phyloP scores from a whole-genome alignment of 2,329 filamentous ascomycete genomes.

The Rosellinia necatrix region DNA sequence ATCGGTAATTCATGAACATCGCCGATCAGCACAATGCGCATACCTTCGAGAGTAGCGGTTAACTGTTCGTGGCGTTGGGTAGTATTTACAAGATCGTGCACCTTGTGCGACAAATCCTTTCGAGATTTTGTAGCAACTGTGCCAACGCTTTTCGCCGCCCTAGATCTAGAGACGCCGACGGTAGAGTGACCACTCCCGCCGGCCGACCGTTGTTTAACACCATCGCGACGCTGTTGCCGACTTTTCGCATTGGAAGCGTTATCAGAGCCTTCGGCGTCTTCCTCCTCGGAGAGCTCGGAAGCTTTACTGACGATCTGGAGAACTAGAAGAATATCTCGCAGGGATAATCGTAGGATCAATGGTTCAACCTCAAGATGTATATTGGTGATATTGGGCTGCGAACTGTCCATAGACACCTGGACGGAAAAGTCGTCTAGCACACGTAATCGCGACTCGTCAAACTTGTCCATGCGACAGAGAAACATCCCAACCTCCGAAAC shows the following conservation, averaged over 20 bases:
- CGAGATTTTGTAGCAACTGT: conserved; percentile 38
- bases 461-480: conserved; percentile 96
- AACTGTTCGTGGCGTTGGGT: conserved; percentile 70
- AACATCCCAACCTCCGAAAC: conserved; percentile 98
- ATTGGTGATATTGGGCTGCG: conserved; percentile 66
- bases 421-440: conserved; percentile 97
- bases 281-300: conserved; percentile 78
- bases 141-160: conserved; percentile 44
- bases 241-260: conserved; percentile 59
- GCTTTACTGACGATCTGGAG: conserved; percentile 92
- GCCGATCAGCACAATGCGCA: conserved; percentile 91
- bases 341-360: conserved; percentile 83
- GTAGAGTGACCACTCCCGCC: conserved; percentile 62
- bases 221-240: conserved; percentile 55
- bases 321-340: conserved; percentile 92
- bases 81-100: conserved; percentile 41
- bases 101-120: conserved; percentile 36
- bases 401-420: conserved; percentile 82
- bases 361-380: conserved; percentile 91
- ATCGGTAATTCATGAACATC: conserved; percentile 95
- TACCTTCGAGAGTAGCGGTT: conserved; percentile 82
- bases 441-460: conserved; percentile 85
- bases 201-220: conserved; percentile 59
- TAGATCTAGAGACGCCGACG: conserved; percentile 47
- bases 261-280: conserved; percentile 51